Percentiles rank a stretch among this genome's conserved stretches.
Conservation (phyloP, 2,329 filamentous ascomycete genomes). For the Teratosphaeria destructans region DNA sequence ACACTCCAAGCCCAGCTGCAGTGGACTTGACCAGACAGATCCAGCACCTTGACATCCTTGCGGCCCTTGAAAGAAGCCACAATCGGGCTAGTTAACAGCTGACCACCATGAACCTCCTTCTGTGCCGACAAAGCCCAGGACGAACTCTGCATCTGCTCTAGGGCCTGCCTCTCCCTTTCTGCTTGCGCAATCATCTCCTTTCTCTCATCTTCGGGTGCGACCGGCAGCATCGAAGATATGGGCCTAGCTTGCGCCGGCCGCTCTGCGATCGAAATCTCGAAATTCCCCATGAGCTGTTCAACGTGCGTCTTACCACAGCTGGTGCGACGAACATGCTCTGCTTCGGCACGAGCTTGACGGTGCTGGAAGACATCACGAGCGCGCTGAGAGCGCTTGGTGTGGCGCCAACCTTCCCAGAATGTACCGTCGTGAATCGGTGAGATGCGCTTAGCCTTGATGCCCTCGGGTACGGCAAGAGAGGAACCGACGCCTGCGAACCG, state of each 20-base stretch:
- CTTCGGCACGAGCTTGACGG: slow-evolving; percentile 75
- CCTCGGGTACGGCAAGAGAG: slow-evolving; percentile 4
- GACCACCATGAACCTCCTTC: slow-evolving; percentile 50
- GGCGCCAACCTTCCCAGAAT: slow-evolving; percentile 66
- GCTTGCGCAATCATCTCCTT: slow-evolving; percentile 23
- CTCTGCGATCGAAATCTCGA: slow-evolving; percentile 52
- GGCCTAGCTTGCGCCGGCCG: slow-evolving; percentile 34
- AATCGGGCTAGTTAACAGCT: slow-evolving; percentile 47
- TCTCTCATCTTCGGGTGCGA: slow-evolving; percentile 27
- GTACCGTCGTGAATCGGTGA: slow-evolving; percentile 38
- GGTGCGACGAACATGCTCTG: slow-evolving; percentile 71
- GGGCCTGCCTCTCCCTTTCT: slow-evolving; percentile 73
- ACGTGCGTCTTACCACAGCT: slow-evolving; percentile 63
- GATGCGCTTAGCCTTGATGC: slow-evolving; percentile 15
- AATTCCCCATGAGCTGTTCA: slow-evolving; percentile 75
- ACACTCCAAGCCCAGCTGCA: slow-evolving; percentile 97
- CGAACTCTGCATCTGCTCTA: slow-evolving; percentile 54
- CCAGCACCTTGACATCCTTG: slow-evolving; percentile 58
- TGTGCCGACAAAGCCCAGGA: slow-evolving; percentile 55
- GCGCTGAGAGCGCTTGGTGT: slow-evolving; percentile 49
- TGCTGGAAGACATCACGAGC: slow-evolving; percentile 72
- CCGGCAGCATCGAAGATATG: slow-evolving; percentile 33
- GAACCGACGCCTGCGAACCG: slow-evolving; percentile 43
- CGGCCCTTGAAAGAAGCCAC: slow-evolving; percentile 25
- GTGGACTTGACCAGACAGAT: slow-evolving; percentile 72